Conservation (phyloP, 768 basidiomycete species). For the Pleurotus tuoliensis region DNA sequence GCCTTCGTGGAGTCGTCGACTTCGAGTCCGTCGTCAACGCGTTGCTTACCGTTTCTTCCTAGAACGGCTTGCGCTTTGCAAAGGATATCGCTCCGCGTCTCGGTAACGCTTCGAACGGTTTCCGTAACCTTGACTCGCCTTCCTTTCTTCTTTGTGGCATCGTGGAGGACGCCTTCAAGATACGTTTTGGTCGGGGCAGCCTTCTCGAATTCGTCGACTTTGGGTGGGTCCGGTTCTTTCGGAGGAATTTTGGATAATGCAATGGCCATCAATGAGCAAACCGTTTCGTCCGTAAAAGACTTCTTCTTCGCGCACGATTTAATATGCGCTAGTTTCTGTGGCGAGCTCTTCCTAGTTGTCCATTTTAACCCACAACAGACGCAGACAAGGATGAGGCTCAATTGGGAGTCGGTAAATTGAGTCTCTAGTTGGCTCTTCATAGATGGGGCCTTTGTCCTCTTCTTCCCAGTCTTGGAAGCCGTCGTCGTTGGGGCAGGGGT, state of each 20-base stretch:
- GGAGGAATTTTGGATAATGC: slow-evolving; percentile 32
- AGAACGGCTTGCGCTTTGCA: slow-evolving; percentile 33
- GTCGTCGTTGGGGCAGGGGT: neutral
- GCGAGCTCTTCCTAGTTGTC: slow-evolving; percentile 63
- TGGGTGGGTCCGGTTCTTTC: slow-evolving; percentile 16
- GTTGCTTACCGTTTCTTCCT: slow-evolving; percentile 6
- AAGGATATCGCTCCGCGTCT: slow-evolving; percentile 42
- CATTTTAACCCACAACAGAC: slow-evolving; percentile 62
- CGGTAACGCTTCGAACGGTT: slow-evolving; percentile 42
- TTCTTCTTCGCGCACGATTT: slow-evolving; percentile 64
- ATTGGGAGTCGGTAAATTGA: slow-evolving; percentile 42
- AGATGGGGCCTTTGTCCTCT: slow-evolving; percentile 2
- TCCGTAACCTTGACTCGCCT: slow-evolving; percentile 33
- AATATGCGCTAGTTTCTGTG: slow-evolving; percentile 67
- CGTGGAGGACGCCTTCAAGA: slow-evolving; percentile 47
- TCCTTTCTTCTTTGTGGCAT: slow-evolving; percentile 41
- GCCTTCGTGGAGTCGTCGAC: slow-evolving; percentile 8
- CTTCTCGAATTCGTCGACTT: slow-evolving; percentile 12
- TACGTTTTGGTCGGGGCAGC: slow-evolving; percentile 33
- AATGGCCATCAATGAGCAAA: slow-evolving; percentile 47
- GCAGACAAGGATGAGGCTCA: slow-evolving; percentile 51
- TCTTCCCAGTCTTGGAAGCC: slow-evolving; percentile 12
- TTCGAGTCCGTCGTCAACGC: slow-evolving; percentile 10
- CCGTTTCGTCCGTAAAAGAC: slow-evolving; percentile 47
- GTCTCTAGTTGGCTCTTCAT: slow-evolving; percentile 17